Base-by-base conservation (phyloP, 140 eudicot genomes). In the Anethum foeniculum region DNA sequence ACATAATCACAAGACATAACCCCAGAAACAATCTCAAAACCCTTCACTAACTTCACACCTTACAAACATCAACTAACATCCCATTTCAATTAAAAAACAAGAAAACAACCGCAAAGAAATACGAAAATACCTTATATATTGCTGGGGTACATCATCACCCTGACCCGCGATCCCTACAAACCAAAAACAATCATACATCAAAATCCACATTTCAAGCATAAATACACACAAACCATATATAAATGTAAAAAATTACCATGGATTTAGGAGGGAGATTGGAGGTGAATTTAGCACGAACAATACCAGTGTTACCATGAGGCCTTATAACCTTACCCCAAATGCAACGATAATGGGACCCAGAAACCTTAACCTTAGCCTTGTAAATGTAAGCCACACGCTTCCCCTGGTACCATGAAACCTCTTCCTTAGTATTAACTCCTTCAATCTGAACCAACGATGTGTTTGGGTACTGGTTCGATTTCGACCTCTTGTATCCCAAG, bases 131-230 rank as follows among this genome's bases (percentile, higher is more conserved):
- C 97, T 93, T 79, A 93, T 8, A 93, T 91, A 51, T 91, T 91
- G 94, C 98, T 93, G 30, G 97, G 97, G 81, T 90, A 93, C 98
- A 93, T 93, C 71, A 93, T 84, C 27, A 93, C 97, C 83, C 98
- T 87, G 79, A 93, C 96, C 89, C 90, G 87, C 60, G 89, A 86
- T 48, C 98, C 97, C 99, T 91, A 83, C 81, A 88, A 86, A 54
- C 5, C 81, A 54, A 36, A 9, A 41, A 79, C 48, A 81, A 0
- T 52, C 60, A 68, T 27, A 71, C 1, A 58, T 62, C 71, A 62
- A 27, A 68, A 41, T 49, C 14, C 7, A 47, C 54, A 72, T 68
- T 34, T 68, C 74, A 68, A 15, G 7, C 46, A 41, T 41, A 41
- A 1, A 41, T 4, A 41, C 46, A 41, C 46, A 41, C 8, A 41